Evolutionary conservation across 768 basidiomycete species (phyloP), one percentile per base, ranked within the genome.

Genomic region (Tricholoma sp.): DNA sequence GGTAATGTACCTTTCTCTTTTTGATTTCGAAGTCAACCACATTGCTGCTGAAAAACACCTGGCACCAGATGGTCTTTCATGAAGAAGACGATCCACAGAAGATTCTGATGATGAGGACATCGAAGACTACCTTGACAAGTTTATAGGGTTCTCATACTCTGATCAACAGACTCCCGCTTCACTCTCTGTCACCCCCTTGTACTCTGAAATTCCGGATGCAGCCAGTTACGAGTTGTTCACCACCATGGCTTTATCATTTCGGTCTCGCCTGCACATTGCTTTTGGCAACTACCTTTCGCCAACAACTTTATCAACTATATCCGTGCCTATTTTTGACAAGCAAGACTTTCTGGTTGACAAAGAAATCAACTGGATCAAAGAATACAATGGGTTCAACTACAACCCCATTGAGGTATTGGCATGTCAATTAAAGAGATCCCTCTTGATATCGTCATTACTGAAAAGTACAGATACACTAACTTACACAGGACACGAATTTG

Each of bases 41-140:
- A 66, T 77, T 0, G 72, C 72, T 0, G 72, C 68, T 0, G 58
- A 65, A 0, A 52, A 56, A 12, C 69, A 71, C 52, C 42, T 44
- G 20, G 74, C 64, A 3, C 68, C 70, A 3, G 77, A 77, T 59
- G 74, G 64, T 0, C 52, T 79, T 2, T 77, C 75, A 1, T 0
- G 68, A 50, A 10, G 68, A n/a, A 50, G 34, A 3, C 7, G 15
- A 12, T 28, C 59, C 2, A 29, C 18, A 0, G 50, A 58, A 0
- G 61, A 67, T 15, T 55, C 61, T 1, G 60, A 63, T 17, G 60
- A 63, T 1, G 57, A 62, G 13, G 65, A 70, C n/a, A 61, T 59
- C 1, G 70, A 77, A 50, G 69, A 65, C 18, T 61, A 71, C 37
- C 53, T 68, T 24, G 55, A 71, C 42, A 48, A 59, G 12, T 18